Base-by-base conservation (phyloP, 371 early-diverging fungal species). In the Dichotomocladium elegans region DNA sequence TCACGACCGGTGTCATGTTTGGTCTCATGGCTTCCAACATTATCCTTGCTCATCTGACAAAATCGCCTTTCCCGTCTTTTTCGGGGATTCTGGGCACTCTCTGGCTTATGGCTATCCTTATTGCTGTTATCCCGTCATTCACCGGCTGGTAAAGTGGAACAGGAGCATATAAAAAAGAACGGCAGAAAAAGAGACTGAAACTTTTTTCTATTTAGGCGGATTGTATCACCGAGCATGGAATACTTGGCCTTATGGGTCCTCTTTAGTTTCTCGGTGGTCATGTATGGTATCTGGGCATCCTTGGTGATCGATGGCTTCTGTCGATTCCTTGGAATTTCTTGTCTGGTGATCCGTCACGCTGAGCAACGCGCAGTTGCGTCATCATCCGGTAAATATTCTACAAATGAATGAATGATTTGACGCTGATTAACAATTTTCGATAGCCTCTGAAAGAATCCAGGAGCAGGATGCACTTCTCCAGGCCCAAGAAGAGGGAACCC, bases 11-110 rank as follows among this genome's bases (percentile, higher is more conserved):
- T 21, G 78, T 89, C 54, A 89, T 86, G 12, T 92, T 94, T 79
- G 94, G 93, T 25, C 79, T 90, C 49, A 91, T 94, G 66, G 89
- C 90, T 42, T 88, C 93, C 55, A 87, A 90, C 57, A 89, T 95
- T 34, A 93, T 94, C 40, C 60, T 93, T 60, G 89, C 91, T 25
- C 93, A 94, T 57, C 80, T 95, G 41, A 92, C 91, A 17, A 86
- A 87, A 70, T 79, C 77, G 53, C 66, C 69, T 10, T 94, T 87
- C 70, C 95, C 94, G 14, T 79, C 75, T 52, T 90, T 82, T 66
- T 86, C 88, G 19, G 83, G 54, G 7, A 40, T 46, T 28, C 41
- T 60, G 14, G 60, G 55, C 8, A 17, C 51, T 2, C 28, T 60
- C 14, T 43, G 54, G 40, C 30, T 53, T 7, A 55, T 60, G 60